Conservation (phyloP, 306 rosid genomes). For the Vigna trinervia region DNA sequence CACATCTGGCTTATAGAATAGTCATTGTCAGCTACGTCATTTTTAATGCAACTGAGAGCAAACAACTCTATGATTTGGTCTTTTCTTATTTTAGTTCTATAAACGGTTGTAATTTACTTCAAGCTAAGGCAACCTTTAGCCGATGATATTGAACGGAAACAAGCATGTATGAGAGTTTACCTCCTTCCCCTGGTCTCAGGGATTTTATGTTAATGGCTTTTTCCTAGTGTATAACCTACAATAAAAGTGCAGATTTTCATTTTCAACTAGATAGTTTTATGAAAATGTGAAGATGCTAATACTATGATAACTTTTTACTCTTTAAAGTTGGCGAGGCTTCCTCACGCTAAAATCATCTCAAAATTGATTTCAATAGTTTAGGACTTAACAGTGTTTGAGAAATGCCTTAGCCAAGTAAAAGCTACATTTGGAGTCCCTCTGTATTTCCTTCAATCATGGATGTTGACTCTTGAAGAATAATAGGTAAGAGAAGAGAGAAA, state of each 20-base stretch:
- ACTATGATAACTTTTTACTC: neutral
- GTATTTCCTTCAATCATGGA: too few relatives aligned
- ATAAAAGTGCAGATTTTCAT: conserved; percentile 19
- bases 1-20: neutral
- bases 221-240: neutral
- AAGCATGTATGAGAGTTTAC: neutral
- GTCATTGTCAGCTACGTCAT: neutral
- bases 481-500: too few relatives aligned
- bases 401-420: too few relatives aligned
- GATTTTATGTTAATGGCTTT: conserved; percentile 8
- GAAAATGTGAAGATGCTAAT: neutral
- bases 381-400: too few relatives aligned
- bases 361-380: too few relatives aligned
- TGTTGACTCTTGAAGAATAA: too few relatives aligned
- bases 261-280: neutral
- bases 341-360: too few relatives aligned
- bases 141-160: conserved; percentile 6
- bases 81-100: conserved; percentile 23
- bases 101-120: neutral
- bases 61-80: neutral
- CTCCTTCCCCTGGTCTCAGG: conserved; percentile 3
- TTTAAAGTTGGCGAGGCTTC: neutral
- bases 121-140: neutral
- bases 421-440: too few relatives aligned
- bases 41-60: neutral